phyloP scores from a whole-genome alignment of 225 moss, liverwort and hornwort species.

The Anthoceros angustus region DNA sequence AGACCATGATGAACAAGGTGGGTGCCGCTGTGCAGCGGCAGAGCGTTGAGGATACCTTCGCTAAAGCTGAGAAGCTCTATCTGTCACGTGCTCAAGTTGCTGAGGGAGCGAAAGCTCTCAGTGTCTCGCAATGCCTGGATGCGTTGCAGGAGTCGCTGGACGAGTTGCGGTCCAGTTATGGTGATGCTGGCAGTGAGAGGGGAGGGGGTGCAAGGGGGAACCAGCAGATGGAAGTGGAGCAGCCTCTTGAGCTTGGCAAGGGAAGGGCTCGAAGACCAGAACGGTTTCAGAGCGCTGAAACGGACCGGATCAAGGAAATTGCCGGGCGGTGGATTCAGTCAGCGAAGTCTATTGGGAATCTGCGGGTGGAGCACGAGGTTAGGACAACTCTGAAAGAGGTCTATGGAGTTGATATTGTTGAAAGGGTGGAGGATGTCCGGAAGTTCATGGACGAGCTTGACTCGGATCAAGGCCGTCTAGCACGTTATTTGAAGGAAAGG shows the following conservation, averaged over 20 bases:
- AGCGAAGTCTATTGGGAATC: constrained; percentile 5
- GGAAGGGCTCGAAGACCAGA: not conserved
- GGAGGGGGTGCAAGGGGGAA: not conserved
- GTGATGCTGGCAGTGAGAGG: not conserved
- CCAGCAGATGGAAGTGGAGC: not conserved
- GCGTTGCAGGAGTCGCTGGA: not conserved
- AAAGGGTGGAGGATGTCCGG: constrained; percentile 6
- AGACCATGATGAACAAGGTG: constrained; percentile 12
- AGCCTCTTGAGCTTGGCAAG: not conserved
- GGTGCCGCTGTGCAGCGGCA: constrained; percentile 2
- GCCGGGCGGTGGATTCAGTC: constrained; percentile 7
- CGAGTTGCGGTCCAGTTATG: not conserved
- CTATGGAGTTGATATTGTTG: constrained; percentile 7
- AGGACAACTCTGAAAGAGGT: constrained; percentile 4
- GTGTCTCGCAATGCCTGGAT: not conserved
- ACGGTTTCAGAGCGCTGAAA: not conserved
- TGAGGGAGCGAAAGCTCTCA: not conserved
- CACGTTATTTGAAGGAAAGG: not conserved
- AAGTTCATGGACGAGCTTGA: not conserved
- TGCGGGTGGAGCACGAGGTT: constrained; percentile 10
- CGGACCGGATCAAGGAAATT: not conserved
- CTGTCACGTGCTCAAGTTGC: not conserved
- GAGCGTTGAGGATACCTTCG: constrained; percentile 6
- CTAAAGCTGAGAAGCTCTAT: not conserved
- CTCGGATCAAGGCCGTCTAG: not conserved